A percentile compares a stretch with the other conserved stretches of the same genome.
phyloP scores from a whole-genome alignment of 2,329 filamentous ascomycete genomes.

The Pseudopyricularia cyperi region DNA sequence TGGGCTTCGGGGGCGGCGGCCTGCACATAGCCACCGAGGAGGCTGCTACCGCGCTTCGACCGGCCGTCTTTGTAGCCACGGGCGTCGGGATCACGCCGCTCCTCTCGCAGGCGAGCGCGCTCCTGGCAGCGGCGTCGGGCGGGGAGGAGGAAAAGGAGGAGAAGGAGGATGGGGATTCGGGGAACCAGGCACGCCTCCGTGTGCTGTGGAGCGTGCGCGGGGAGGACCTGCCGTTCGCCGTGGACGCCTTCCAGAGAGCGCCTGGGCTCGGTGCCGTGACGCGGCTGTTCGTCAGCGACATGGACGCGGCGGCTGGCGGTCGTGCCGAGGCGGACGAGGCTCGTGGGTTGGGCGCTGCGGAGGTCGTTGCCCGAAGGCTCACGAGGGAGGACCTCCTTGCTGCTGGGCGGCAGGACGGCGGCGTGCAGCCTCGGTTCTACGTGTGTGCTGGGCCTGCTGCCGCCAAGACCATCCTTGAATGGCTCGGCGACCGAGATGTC shows the following conservation, averaged over 20 bases:
- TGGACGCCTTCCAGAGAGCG: constrained; percentile 41
- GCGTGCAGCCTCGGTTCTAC: constrained; percentile 33
- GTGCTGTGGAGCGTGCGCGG: constrained; percentile 57
- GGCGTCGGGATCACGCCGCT: constrained; percentile 78
- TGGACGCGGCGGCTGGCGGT: constrained; percentile 15
- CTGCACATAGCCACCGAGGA: constrained; percentile 15
- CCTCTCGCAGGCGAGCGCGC: constrained; percentile 48
- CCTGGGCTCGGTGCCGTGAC: constrained; percentile 37
- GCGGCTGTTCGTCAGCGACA: constrained; percentile 50
- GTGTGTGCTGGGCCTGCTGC: constrained; percentile 32
- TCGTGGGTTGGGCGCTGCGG: constrained; percentile 17
- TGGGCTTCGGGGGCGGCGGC: constrained; percentile 55
- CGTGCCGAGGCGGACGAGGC: constrained; percentile 20
- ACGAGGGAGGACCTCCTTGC: constrained; percentile 23
- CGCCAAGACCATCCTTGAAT: constrained; percentile 27
- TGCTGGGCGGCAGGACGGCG: constrained; percentile 17
- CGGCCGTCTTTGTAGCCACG: constrained; percentile 53
- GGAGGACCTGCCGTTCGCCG: constrained; percentile 49
- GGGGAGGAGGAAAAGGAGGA: no score
- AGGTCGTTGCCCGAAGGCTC: constrained; percentile 24
- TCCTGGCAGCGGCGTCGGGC: constrained; percentile 13
- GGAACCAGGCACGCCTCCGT: constrained; percentile 23
- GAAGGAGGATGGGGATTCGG: no score
- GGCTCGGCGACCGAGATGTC: constrained; percentile 41
- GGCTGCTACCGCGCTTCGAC: constrained; percentile 20